These are phyloP conservation scores for Syzygium malaccense DNA, from an alignment of 441 rosid species.

Conservation along the genomic window DNA sequence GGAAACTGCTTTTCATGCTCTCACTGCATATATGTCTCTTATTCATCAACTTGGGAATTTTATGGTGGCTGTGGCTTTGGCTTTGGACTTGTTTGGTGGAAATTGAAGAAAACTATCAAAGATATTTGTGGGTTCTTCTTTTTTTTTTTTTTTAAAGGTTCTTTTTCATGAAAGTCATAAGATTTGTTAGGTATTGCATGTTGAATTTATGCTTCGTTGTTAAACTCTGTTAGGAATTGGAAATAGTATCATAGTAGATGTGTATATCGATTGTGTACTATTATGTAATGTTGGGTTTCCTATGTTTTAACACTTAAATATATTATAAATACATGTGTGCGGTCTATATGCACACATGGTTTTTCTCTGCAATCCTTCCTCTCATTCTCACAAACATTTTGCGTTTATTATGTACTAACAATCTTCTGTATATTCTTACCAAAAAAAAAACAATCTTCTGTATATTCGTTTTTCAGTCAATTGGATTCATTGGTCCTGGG, in stretches of 20 bases:
- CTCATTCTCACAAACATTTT: not conserved
- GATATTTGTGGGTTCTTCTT: not conserved
- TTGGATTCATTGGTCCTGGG: conserved; percentile 83
- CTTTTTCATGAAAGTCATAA: not conserved
- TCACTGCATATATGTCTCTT: not conserved
- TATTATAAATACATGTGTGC: not conserved
- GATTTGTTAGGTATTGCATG: not conserved
- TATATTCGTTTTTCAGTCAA: conserved; percentile 46
- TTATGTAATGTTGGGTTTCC: not conserved
- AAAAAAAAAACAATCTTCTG: not conserved
- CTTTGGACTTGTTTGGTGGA: not conserved
- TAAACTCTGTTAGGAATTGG: not conserved
- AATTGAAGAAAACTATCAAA: not conserved
- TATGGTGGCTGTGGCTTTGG: not conserved
- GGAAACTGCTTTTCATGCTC: not conserved
- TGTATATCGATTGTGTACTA: not conserved
- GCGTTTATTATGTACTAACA: not conserved
- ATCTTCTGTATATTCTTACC: not conserved
- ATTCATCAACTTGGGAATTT: not conserved
- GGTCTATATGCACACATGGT: not conserved
- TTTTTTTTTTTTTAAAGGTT: not conserved
- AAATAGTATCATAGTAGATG: not conserved
- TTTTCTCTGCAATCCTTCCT: not conserved
- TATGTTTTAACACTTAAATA: no score
- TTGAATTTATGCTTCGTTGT: not conserved